Conservation (phyloP, 1,284 basidiomycete species). For the Pholiota adiposa region DNA sequence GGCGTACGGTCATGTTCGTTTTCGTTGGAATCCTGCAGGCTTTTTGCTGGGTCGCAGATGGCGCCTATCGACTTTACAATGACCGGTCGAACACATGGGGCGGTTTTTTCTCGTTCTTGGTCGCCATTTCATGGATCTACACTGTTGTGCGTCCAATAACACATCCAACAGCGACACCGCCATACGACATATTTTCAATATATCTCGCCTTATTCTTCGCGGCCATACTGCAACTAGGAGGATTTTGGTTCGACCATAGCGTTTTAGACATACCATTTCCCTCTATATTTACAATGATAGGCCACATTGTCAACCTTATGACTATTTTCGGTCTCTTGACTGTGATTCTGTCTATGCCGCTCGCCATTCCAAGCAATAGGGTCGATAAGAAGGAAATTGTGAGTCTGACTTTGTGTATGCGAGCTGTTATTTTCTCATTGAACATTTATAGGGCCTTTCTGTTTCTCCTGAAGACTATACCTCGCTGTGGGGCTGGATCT, state of each 20-base stretch:
- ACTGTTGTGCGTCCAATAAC: constrained; percentile 32
- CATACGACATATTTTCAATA: constrained; percentile 57
- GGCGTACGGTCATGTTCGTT: constrained; percentile 59
- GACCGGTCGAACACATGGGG: constrained; percentile 32
- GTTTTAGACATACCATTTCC: constrained; percentile 45
- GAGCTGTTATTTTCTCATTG: background rate
- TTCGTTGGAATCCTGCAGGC: constrained; percentile 52
- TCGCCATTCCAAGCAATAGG: constrained; percentile 54
- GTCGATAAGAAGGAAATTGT: constrained; percentile 58
- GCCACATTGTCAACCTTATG: constrained; percentile 46
- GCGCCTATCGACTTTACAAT: constrained; percentile 46
- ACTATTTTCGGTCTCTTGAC: constrained; percentile 43
- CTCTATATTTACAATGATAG: constrained; percentile 30
- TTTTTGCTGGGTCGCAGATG: constrained; percentile 53
- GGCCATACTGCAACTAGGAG: constrained; percentile 49
- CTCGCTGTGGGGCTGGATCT: constrained; percentile 76
- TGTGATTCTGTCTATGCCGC: constrained; percentile 58
- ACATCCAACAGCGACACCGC: constrained; percentile 47
- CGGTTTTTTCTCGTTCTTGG: constrained; percentile 40
- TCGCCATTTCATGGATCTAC: constrained; percentile 56
- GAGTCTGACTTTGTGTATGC: constrained; percentile 27
- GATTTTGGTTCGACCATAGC: constrained; percentile 49
- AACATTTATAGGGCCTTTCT: constrained; percentile 46
- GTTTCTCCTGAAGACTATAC: constrained; percentile 78
- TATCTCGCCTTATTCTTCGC: constrained; percentile 48